Base-by-base conservation (phyloP, 2,329 filamentous ascomycete species). In the Metarhizium humberi region DNA sequence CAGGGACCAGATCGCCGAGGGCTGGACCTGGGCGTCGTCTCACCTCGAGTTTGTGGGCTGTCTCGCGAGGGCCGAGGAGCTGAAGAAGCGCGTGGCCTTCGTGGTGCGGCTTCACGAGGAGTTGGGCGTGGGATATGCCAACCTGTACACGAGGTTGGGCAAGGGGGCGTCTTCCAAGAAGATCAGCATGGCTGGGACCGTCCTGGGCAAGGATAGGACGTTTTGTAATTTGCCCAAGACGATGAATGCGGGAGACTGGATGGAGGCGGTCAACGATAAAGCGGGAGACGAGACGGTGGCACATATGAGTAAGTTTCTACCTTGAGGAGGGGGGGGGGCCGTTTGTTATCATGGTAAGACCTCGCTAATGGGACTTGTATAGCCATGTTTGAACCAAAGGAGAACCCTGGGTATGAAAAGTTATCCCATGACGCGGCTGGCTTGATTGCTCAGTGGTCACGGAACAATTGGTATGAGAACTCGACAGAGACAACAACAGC, bases 31-130 rank as follows among this genome's bases (percentile, higher is more conserved):
- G 91, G 89, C 89, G 14, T 84, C 87, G 16, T 94, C 89, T 40
- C 94, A 99, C 71, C 82, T 99, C 30, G 89, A 94, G 69, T 99
- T 97, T 64, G 89, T 97, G 1, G 90, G 91, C 2, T 95, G 90
- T 64, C 79, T 99, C 7, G 87, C 88, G 50, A 84, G 89, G n/a
- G 84, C 84, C 4, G 87, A 92, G 63, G 91, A 96, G 66, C 75
- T 97, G 60, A 84, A 85, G 62, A 81, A 84, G 65, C 83, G 94
- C 36, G 78, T 96, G 10, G 73, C 77, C n/a, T 79, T 75, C 57
- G 77, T 96, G 67, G 77, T 81, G n/a, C 76, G 78, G 56, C 73
- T 92, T 20, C 78, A 84, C 38, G 69, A 75, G 49, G 82, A 88
- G 56, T 78, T 89, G 14, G 78, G 77, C 13, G 78, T 96, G 14